Evolutionary conservation across 768 basidiomycete species (phyloP).

Genomic region (Rhizopogon vesiculosus): DNA sequence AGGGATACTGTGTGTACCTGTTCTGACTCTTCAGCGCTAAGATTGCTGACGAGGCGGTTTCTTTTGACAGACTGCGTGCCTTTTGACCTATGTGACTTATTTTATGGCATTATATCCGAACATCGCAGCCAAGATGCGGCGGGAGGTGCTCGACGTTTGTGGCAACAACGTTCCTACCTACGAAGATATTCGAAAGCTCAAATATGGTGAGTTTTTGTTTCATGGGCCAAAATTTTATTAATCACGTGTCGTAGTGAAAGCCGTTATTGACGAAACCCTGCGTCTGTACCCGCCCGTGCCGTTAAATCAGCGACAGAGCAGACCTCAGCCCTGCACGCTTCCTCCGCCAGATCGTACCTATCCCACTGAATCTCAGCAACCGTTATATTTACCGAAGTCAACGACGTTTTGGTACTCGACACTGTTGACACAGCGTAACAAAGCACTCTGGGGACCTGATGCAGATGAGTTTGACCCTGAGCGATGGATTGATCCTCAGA

Average conservation of each 20-base stretch:
- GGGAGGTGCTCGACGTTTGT: slow-evolving; percentile 56
- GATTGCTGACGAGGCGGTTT: not conserved
- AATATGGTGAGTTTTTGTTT: slow-evolving; percentile 51
- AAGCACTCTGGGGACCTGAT: slow-evolving; percentile 67
- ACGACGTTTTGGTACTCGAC: slow-evolving; percentile 58
- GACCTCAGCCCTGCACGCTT: slow-evolving; percentile 42
- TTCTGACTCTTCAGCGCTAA: not conserved
- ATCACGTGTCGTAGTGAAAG: slow-evolving; percentile 47
- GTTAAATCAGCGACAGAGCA: slow-evolving; percentile 60
- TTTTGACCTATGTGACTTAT: slow-evolving; percentile 67
- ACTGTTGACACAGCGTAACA: slow-evolving; percentile 62
- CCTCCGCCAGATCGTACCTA: slow-evolving; percentile 51
- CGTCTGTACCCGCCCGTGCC: slow-evolving; percentile 79
- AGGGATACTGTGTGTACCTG: slow-evolving; percentile 61
- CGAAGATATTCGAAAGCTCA: slow-evolving; percentile 53
- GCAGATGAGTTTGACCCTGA: slow-evolving; percentile 77
- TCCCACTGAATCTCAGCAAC: slow-evolving; percentile 26
- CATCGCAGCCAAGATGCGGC: slow-evolving; percentile 45
- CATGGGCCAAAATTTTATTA: not conserved
- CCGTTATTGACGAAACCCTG: slow-evolving; percentile 76
- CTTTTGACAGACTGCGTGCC: slow-evolving; percentile 53
- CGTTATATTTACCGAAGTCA: slow-evolving; percentile 54
- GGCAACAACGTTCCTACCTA: slow-evolving; percentile 49
- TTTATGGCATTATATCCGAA: slow-evolving; percentile 64
- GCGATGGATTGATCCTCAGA: slow-evolving; percentile 63